Evolutionary conservation across 495 filamentous ascomycete genomes (phyloP), one percentile per base, ranked within the genome.

Genomic region (Penicillium cinerascens): DNA sequence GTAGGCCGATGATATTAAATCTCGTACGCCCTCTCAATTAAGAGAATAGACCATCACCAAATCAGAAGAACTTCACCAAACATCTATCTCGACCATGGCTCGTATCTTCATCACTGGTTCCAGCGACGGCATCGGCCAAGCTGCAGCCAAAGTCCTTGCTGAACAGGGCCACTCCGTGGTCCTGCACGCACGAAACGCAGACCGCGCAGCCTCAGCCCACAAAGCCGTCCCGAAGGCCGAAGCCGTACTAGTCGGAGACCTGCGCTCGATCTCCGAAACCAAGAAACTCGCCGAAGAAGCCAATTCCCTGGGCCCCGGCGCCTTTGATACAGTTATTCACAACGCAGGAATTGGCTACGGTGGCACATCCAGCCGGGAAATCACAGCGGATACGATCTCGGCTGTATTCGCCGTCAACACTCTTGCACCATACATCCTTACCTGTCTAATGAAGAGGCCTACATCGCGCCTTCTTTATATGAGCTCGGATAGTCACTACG

Each of bases 91-190:
- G n/a, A 22, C 40, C 27, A 82, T 82, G 78, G 71, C 67, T 2
- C 79, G 78, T 11, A 77, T 83, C 52, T 78, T 83, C 63, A 80
- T 84, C 41, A 84, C 80, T 52, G 81, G 80, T 52, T 70, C 67
- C 26, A 70, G 59, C 52, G 67, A 70, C 51, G 67, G 67, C 22
- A 73, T 83, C 23, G 82, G 80, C 51, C 75, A 67, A 33, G 68
- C 71, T 4, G 70, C 75, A 0, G 82, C 80, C 38, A 75, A 75
- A 51, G 49, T 64, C 26, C 79, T 85, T 22, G 44, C 76, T 39
- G 62, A 75, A 2, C 69, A 71, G 29, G 80, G 81, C 39, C 80
- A 85, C 64, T 59, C 69, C 4, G 81, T 85, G 45, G 71, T 76
- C 45, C 71, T 84, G 0, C 82, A 86, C 58, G 81, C 79, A 2